These are phyloP conservation scores for Nevesoporus exiguus DNA, from an alignment of 768 basidiomycete genomes.

Conservation along the genomic window DNA sequence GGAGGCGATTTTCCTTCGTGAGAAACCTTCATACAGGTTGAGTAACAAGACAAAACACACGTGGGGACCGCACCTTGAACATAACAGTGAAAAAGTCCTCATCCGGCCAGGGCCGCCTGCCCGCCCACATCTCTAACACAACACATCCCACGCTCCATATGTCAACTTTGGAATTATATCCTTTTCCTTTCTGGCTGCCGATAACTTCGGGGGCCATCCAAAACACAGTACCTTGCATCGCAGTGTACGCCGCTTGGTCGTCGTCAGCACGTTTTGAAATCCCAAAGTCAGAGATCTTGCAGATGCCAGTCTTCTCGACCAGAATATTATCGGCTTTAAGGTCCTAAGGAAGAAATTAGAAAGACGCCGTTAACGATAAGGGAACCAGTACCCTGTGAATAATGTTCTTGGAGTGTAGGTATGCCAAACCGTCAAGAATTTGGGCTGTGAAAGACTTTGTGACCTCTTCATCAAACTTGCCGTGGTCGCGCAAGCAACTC, in stretches of 20 bases:
- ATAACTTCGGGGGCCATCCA: conserved; percentile 99
- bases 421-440: conserved; percentile 87
- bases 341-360: conserved; percentile 51
- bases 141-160: conserved; percentile 99
- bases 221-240: conserved; percentile 97
- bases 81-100: conserved; percentile 90
- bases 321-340: conserved; percentile 98
- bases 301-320: conserved; percentile 85
- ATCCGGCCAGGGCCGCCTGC: conserved; percentile 90
- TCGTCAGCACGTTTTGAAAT: conserved; percentile 96
- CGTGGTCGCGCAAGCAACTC: conserved; percentile 84
- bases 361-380: not conserved
- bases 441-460: conserved; percentile 91
- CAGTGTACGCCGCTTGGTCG: conserved; percentile 77
- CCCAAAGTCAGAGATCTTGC: conserved; percentile 98
- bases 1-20: conserved; percentile 84
- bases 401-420: conserved; percentile 88
- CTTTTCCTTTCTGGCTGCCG: conserved; percentile 73
- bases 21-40: conserved; percentile 58
- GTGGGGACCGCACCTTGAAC: conserved; percentile 66
- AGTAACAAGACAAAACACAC: not conserved
- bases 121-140: conserved; percentile 99
- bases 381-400: conserved; percentile 71
- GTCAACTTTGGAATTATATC: conserved; percentile 96
- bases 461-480: conserved; percentile 88